These are phyloP conservation scores for Coriaria nepalensis DNA, from an alignment of 306 rosid species.

Conservation along the genomic window DNA sequence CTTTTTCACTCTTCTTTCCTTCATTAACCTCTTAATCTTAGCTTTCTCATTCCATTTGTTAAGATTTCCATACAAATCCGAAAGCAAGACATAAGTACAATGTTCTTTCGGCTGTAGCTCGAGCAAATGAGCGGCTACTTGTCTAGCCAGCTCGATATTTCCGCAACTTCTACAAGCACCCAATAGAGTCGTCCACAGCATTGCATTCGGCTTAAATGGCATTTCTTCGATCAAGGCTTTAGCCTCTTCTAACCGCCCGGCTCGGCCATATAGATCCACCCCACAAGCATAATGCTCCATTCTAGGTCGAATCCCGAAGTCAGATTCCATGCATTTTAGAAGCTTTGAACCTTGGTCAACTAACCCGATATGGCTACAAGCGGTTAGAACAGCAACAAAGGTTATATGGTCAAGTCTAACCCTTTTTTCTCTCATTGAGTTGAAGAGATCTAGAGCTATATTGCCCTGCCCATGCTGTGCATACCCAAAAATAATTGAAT, in stretches of 20 bases:
- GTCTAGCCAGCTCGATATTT: slow-evolving; percentile 56
- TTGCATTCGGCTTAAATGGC: slow-evolving; percentile 59
- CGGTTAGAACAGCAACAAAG: slow-evolving; percentile 69
- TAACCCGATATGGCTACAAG: slow-evolving; percentile 75
- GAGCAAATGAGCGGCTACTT: slow-evolving; percentile 43
- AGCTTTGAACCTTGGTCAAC: slow-evolving; percentile 52
- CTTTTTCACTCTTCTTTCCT: slow-evolving; percentile 62
- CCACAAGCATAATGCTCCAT: slow-evolving; percentile 87
- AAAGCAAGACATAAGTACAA: slow-evolving; percentile 58
- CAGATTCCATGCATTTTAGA: slow-evolving; percentile 37
- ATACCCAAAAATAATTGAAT: slow-evolving; percentile 69
- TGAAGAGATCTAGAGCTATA: slow-evolving; percentile 49
- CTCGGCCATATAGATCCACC: slow-evolving; percentile 60
- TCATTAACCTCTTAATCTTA: slow-evolving; percentile 55
- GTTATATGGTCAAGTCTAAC: slow-evolving; percentile 79
- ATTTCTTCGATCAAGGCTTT: slow-evolving; percentile 50
- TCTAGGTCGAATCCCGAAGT: slow-evolving; percentile 38
- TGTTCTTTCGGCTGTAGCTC: slow-evolving; percentile 76
- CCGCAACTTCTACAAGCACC: slow-evolving; percentile 71
- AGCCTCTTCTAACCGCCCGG: slow-evolving; percentile 48
- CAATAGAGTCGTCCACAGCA: slow-evolving; percentile 59
- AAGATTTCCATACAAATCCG: slow-evolving; percentile 54
- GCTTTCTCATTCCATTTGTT: slow-evolving; percentile 62
- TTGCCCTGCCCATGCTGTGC: slow-evolving; percentile 78
- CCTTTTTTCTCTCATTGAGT: slow-evolving; percentile 39